Evolutionary conservation across 2,329 filamentous ascomycete genomes (phyloP).

Genomic region (Trichoderma koningii): DNA sequence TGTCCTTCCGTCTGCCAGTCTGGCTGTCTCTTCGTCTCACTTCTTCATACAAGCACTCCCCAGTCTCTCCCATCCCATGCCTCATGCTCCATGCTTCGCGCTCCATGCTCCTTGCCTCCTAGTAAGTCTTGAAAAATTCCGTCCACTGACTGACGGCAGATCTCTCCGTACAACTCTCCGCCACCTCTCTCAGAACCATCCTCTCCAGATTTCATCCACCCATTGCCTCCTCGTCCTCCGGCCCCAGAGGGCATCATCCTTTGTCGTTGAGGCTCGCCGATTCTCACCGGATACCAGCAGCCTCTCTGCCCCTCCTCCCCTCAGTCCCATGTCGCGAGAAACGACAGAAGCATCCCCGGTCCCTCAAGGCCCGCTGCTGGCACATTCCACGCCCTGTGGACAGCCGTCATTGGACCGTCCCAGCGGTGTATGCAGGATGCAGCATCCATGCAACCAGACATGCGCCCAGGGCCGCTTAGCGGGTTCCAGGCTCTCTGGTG

Average conservation of each 20-base stretch:
- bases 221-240: neutral
- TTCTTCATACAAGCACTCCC: neutral
- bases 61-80: neutral
- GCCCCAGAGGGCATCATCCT: neutral
- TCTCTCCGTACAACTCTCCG: conserved; percentile 10
- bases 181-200: neutral
- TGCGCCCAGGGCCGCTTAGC: conserved; percentile 22
- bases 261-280: conserved; percentile 17
- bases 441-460: conserved; percentile 22
- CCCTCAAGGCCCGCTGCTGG: conserved; percentile 13
- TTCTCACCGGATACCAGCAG: conserved; percentile 19
- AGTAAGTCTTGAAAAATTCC: neutral
- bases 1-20: neutral
- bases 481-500: conserved; percentile 24
- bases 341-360: conserved; percentile 6
- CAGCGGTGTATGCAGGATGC: conserved; percentile 24
- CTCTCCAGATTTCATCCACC: neutral
- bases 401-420: conserved; percentile 13
- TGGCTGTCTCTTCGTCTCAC: neutral
- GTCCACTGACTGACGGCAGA: neutral
- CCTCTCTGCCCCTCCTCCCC: conserved; percentile 22
- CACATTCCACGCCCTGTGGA: conserved; percentile 20
- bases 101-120: neutral
- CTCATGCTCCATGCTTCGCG: neutral
- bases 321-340: neutral